Base-by-base conservation (phyloP, 2,329 filamentous ascomycete species). In the Colletotrichum truncatum region DNA sequence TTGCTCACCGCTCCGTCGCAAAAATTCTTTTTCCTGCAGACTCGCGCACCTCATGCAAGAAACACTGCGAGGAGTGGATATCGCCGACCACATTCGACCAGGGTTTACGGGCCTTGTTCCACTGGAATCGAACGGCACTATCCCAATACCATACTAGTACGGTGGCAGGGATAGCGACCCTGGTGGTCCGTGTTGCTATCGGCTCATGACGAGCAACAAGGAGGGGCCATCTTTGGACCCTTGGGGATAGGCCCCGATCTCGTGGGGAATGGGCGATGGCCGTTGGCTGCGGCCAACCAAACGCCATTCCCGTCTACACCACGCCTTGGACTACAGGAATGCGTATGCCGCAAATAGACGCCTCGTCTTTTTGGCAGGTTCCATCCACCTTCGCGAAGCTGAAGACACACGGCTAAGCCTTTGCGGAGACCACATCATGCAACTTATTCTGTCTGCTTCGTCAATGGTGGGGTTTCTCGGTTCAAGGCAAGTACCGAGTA, bases 1-100 rank as follows among this genome's bases (percentile, higher is more conserved):
- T 64, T 30, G 49, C 66, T 68, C 66, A 68, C 66, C 66, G 66
- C 66, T 68, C 63, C 64, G 57, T 67, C 43, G 28, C 39, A 49
- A 66, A 66, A 67, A 57, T 41, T 51, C 36, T 63, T 36, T 26
- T 46, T 52, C 46, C 52, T 67, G 62, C 57, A 63, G 49, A 30
- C 34, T 63, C 26, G 41, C 51, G 61, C 62, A 61, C 52, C 39
- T 23, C 48, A 51, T 68, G 66, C 57, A 64, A 55, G 66, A 38
- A 55, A 67, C 53, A 60, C 46, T 51, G 56, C 46, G 46, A 38
- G 36, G 43, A 55, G 64, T 67, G 60, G 60, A 41, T 53, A 46
- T 60, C 38, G 23, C 46, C 38, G 46, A 30, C 43, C 34, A 49
- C 28, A 56, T 30, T 61, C 36, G 49, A 65, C 30, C 23, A 41